Conservation (phyloP, 2,329 filamentous ascomycete species). For the Acrocalymma vagum region DNA sequence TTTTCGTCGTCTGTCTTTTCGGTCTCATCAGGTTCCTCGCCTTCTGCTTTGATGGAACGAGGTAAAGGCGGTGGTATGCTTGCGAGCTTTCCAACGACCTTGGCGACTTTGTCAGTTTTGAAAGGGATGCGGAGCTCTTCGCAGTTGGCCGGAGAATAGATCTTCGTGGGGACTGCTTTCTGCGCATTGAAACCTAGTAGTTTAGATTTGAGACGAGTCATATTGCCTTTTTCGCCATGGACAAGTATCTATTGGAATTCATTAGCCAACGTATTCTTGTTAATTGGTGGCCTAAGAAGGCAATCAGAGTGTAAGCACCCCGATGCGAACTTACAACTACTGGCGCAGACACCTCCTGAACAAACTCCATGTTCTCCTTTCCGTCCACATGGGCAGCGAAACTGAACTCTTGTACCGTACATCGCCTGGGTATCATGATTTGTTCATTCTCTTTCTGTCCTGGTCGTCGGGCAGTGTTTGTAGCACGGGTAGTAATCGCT, state of each 20-base stretch:
- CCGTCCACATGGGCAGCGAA: constrained; percentile 98
- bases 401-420: constrained; percentile 91
- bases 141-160: constrained; percentile 93
- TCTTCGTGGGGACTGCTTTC: constrained; percentile 83
- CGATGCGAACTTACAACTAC: constrained; percentile 76
- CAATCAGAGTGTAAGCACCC: constrained; percentile 49
- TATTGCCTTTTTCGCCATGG: constrained; percentile 96
- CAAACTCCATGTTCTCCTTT: constrained; percentile 94
- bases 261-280: constrained; percentile 10
- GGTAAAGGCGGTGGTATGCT: constrained; percentile 73
- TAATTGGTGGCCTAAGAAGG: neutral
- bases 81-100: constrained; percentile 93
- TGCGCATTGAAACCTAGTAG: constrained; percentile 89
- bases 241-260: constrained; percentile 77
- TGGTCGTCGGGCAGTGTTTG: constrained; percentile 65
- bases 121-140: constrained; percentile 96
- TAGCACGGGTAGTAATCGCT: constrained; percentile 77
- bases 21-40: constrained; percentile 32
- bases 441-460: constrained; percentile 78
- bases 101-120: constrained; percentile 92
- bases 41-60: constrained; percentile 40
- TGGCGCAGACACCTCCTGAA: constrained; percentile 89
- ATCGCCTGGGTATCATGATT: constrained; percentile 89
- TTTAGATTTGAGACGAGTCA: constrained; percentile 96
- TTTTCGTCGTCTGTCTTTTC: constrained; percentile 27